Evolutionary conservation across 179 eudicot species (phyloP).

Genomic region (Spinacia oleracea): DNA sequence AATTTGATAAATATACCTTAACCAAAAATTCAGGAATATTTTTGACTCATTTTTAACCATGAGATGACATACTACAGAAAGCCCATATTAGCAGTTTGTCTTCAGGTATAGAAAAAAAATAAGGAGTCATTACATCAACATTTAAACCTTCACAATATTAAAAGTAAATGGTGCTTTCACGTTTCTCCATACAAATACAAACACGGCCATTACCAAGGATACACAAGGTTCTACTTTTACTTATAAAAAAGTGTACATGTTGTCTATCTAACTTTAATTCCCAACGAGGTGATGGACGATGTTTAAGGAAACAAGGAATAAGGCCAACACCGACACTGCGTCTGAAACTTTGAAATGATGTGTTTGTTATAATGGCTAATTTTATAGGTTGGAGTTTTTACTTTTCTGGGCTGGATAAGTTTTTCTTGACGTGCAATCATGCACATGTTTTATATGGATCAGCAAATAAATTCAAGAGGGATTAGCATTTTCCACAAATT

Average conservation of each 20-base stretch:
- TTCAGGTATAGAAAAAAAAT: neutral
- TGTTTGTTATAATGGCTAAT: neutral
- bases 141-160: neutral
- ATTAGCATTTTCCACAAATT: neutral
- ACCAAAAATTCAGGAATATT: neutral
- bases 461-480: neutral
- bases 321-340: neutral
- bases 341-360: neutral
- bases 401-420: neutral
- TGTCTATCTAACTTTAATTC: neutral
- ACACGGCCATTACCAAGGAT: neutral
- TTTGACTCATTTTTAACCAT: neutral
- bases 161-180: neutral
- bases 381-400: neutral
- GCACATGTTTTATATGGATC: neutral
- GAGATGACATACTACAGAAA: neutral
- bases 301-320: neutral
- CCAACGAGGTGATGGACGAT: neutral
- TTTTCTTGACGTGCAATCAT: too few relatives aligned
- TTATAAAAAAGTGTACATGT: neutral
- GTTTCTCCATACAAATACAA: neutral
- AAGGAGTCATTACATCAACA: neutral
- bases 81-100: neutral
- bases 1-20: neutral
- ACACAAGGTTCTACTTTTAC: neutral